phyloP scores from a whole-genome alignment of 768 basidiomycete species.

The Lyophyllum shimeji region DNA sequence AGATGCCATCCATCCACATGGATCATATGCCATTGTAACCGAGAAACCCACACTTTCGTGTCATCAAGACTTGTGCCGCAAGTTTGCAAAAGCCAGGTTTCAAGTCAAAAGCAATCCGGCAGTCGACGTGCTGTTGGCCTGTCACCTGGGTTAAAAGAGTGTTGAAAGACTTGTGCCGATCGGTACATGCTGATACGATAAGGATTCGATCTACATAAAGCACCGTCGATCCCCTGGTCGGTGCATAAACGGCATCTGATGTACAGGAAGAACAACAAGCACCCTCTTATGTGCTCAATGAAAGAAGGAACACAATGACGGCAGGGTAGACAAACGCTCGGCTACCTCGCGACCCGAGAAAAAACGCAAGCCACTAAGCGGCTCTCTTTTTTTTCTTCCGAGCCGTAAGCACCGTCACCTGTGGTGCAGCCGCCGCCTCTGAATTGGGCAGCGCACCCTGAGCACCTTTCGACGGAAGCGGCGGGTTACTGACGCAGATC shows the following conservation, averaged over 20 bases:
- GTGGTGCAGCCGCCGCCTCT: conserved; percentile 13
- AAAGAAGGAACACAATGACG: background rate
- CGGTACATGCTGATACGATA: background rate
- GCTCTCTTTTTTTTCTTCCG: conserved; percentile 54
- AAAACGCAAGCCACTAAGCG: conserved; percentile 14
- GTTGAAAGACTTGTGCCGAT: background rate
- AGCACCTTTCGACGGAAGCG: conserved; percentile 18
- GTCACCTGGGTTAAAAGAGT: background rate
- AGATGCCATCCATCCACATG: conserved; percentile 1
- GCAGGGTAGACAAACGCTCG: conserved; percentile 1
- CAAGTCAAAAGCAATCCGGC: background rate
- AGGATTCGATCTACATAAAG: background rate
- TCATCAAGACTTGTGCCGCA: background rate
- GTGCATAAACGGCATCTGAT: background rate
- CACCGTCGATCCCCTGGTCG: background rate
- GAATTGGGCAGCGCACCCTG: background rate
- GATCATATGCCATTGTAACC: background rate
- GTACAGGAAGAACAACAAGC: background rate
- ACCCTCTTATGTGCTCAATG: background rate
- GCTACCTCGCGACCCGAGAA: conserved; percentile 5
- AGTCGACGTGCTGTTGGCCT: background rate
- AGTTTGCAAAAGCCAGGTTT: background rate
- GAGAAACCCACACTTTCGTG: background rate
- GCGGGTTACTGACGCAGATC: conserved; percentile 51
- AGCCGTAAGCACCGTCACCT: conserved; percentile 59